Conservation (phyloP, 2,329 filamentous ascomycete genomes). For the Fusarium falciforme region DNA sequence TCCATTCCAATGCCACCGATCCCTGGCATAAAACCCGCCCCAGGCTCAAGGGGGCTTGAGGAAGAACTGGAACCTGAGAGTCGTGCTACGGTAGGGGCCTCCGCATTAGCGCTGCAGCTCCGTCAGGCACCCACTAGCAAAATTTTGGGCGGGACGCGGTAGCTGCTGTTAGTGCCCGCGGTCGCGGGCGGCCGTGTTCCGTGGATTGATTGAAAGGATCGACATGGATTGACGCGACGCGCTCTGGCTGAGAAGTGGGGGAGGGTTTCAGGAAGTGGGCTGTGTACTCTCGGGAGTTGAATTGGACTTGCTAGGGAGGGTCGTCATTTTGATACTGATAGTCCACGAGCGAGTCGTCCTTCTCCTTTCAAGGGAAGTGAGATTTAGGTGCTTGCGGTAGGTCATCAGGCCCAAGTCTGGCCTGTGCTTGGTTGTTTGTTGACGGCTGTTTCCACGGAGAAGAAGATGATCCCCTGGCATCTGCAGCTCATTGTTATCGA, state of each 20-base stretch:
- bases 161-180: constrained; percentile 33
- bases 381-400: background rate
- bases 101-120: constrained; percentile 38
- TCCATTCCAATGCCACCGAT: constrained; percentile 32
- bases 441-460: constrained; percentile 18
- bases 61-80: background rate
- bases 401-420: constrained; percentile 11
- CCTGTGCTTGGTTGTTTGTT: constrained; percentile 33
- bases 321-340: background rate
- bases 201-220: background rate
- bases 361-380: background rate
- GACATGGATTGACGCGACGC: constrained; percentile 4
- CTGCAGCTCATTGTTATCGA: constrained; percentile 1
- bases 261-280: constrained; percentile 10
- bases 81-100: constrained; percentile 5
- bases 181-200: background rate
- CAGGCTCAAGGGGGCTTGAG: background rate
- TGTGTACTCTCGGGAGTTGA: constrained; percentile 1
- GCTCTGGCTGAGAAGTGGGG: constrained; percentile 14
- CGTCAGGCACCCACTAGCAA: constrained; percentile 30
- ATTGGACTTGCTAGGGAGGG: background rate
- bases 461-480: background rate
- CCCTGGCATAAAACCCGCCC: constrained; percentile 19
- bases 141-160: constrained; percentile 22
- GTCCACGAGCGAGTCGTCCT: background rate